phyloP scores from a whole-genome alignment of 176 grass and related monocot genomes.

The Eragrostis nindensis region DNA sequence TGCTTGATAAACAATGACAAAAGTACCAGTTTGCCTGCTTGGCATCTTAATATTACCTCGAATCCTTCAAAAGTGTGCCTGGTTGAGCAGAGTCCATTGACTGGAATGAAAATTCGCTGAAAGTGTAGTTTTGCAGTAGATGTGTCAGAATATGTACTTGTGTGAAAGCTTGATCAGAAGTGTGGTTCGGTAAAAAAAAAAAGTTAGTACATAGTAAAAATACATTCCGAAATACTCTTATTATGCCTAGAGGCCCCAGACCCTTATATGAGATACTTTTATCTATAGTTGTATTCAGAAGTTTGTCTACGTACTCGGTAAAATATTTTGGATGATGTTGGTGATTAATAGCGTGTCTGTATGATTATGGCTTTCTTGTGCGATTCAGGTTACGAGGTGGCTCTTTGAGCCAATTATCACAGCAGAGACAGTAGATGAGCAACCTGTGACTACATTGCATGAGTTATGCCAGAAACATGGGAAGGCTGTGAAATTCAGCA shows the following conservation, averaged over 20 bases:
- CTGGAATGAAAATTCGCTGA: slow-evolving; percentile 14
- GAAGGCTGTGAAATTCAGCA: slow-evolving; percentile 60
- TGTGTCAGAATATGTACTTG: background rate
- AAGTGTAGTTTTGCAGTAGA: slow-evolving; percentile 10
- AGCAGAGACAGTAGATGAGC: slow-evolving; percentile 70
- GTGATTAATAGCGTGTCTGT: slow-evolving; percentile 8
- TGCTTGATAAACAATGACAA: background rate
- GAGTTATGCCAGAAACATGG: slow-evolving; percentile 76
- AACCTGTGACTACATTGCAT: slow-evolving; percentile 70
- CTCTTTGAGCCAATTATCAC: slow-evolving; percentile 82
- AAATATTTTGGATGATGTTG: background rate
- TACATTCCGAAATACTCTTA: background rate
- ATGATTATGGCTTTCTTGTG: slow-evolving; percentile 19
- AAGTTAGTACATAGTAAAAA: background rate
- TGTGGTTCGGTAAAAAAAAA: background rate
- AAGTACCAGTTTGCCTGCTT: background rate
- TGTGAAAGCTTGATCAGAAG: background rate
- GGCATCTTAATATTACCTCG: background rate
- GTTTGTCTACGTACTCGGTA: slow-evolving; percentile 9
- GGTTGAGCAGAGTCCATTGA: background rate
- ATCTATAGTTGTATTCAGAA: background rate
- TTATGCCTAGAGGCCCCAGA: too few relatives aligned
- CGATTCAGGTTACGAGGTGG: slow-evolving; percentile 58
- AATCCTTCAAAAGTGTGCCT: background rate
- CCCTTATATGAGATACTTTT: background rate